These are phyloP conservation scores for Cladosporium colombiae DNA, from an alignment of 2,329 filamentous ascomycete species.

Conservation along the genomic window DNA sequence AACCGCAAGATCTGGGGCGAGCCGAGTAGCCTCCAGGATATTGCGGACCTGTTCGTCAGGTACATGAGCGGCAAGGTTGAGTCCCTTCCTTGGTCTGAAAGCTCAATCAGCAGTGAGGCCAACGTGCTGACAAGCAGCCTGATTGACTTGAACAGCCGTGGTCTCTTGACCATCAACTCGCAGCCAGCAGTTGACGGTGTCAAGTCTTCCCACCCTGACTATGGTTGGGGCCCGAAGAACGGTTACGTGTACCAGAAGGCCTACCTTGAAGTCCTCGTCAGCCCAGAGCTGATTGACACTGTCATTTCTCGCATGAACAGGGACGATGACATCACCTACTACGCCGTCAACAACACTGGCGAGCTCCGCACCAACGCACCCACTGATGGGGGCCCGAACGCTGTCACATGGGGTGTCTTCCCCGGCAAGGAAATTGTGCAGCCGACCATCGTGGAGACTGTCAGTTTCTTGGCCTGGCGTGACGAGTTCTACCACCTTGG, in stretches of 20 bases:
- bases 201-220: slow-evolving; percentile 80
- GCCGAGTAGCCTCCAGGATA: slow-evolving; percentile 75
- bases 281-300: slow-evolving; percentile 75
- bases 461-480: slow-evolving; percentile 98
- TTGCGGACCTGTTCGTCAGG: slow-evolving; percentile 78
- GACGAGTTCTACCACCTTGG: slow-evolving; percentile 95
- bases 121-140: slow-evolving; percentile 75
- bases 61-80: slow-evolving; percentile 82
- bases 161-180: slow-evolving; percentile 93
- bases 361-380: slow-evolving; percentile 81
- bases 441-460: slow-evolving; percentile 97
- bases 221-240: slow-evolving; percentile 92
- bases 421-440: slow-evolving; percentile 99
- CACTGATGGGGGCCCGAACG: slow-evolving; percentile 79
- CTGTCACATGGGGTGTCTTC: slow-evolving; percentile 99
- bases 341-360: slow-evolving; percentile 83
- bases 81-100: slow-evolving; percentile 90
- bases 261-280: slow-evolving; percentile 88
- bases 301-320: slow-evolving; percentile 75
- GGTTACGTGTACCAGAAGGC: slow-evolving; percentile 99
- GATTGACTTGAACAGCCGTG: slow-evolving; percentile 78
- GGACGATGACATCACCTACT: slow-evolving; percentile 85
- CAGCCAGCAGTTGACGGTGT: slow-evolving; percentile 92
- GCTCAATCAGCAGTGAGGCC: slow-evolving; percentile 79
- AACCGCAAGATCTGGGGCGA: slow-evolving; percentile 95